Evolutionary conservation across 371 early-diverging fungal genomes (phyloP).

Genomic region (Mucor racemosus): DNA sequence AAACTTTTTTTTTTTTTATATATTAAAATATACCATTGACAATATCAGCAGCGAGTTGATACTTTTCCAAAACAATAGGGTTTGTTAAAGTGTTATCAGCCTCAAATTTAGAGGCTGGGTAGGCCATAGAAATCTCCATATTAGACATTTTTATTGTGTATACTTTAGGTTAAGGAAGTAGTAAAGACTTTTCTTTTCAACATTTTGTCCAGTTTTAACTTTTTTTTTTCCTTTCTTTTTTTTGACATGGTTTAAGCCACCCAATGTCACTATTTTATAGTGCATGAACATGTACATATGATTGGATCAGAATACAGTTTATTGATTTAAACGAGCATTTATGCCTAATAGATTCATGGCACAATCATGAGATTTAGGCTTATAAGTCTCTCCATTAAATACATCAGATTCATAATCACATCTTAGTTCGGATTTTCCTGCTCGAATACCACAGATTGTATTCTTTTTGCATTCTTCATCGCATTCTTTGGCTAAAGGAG

Average conservation of each 20-base stretch:
- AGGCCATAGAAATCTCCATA: constrained; percentile 44
- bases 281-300: neutral
- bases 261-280: constrained; percentile 1
- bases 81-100: constrained; percentile 69
- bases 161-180: constrained; percentile 4
- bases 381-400: constrained; percentile 11
- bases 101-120: constrained; percentile 59
- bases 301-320: neutral
- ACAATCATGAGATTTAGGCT: constrained; percentile 13
- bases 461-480: constrained; percentile 44
- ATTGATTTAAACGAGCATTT: neutral
- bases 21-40: constrained; percentile 65
- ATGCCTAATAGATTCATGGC: constrained; percentile 12
- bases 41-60: constrained; percentile 81
- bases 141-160: constrained; percentile 21
- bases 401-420: constrained; percentile 48
- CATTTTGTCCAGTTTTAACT: constrained; percentile 7
- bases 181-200: constrained; percentile 13
- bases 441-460: constrained; percentile 56
- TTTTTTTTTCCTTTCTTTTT: constrained; percentile 10
- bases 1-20: neutral
- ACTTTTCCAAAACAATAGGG: constrained; percentile 75
- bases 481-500: constrained; percentile 35
- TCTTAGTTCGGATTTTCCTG: constrained; percentile 56
- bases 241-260: constrained; percentile 6